phyloP scores from a whole-genome alignment of 805 yeast genomes.

The Cyberlindnera maritima region DNA sequence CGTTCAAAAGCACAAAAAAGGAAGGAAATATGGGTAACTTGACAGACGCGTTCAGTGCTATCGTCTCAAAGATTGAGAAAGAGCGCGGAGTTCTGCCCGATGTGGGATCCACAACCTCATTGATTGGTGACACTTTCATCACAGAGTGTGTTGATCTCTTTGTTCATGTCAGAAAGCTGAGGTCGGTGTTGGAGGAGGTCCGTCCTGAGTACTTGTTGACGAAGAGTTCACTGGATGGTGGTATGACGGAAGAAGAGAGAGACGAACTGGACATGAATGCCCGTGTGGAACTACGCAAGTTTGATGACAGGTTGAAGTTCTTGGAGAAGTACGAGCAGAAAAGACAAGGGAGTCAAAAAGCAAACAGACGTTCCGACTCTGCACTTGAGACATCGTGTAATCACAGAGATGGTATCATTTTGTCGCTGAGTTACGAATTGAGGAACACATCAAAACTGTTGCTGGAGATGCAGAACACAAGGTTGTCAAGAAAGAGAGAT shows the following conservation, averaged over 20 bases:
- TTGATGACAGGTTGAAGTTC: slow-evolving; percentile 47
- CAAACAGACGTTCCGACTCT: too few species aligned
- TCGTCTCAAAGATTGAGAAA: slow-evolving; percentile 13
- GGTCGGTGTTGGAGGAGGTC: slow-evolving; percentile 25
- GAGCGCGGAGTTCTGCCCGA: slow-evolving; percentile 8
- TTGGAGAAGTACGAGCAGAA: slow-evolving; percentile 51
- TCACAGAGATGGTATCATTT: slow-evolving; percentile 23
- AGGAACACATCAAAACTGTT: slow-evolving; percentile 25
- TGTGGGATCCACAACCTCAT: background rate
- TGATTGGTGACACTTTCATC: slow-evolving; percentile 22
- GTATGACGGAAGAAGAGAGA: slow-evolving; percentile 45
- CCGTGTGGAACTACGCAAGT: slow-evolving; percentile 47
- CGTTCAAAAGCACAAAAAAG: too few species aligned
- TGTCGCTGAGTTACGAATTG: slow-evolving; percentile 22
- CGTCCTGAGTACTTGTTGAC: slow-evolving; percentile 29
- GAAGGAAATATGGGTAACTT: slow-evolving; percentile 22
- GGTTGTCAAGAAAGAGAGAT: slow-evolving; percentile 26
- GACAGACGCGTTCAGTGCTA: slow-evolving; percentile 12
- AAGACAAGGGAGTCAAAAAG: slow-evolving; percentile 36
- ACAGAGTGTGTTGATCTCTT: slow-evolving; percentile 23
- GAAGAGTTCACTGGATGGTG: slow-evolving; percentile 17
- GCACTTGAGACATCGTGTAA: slow-evolving; percentile 18
- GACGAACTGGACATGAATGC: slow-evolving; percentile 56
- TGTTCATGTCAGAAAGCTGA: slow-evolving; percentile 29
- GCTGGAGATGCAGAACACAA: slow-evolving; percentile 25